Base-by-base conservation (phyloP, 2,329 filamentous ascomycete species). In the Thelonectria blattea region DNA sequence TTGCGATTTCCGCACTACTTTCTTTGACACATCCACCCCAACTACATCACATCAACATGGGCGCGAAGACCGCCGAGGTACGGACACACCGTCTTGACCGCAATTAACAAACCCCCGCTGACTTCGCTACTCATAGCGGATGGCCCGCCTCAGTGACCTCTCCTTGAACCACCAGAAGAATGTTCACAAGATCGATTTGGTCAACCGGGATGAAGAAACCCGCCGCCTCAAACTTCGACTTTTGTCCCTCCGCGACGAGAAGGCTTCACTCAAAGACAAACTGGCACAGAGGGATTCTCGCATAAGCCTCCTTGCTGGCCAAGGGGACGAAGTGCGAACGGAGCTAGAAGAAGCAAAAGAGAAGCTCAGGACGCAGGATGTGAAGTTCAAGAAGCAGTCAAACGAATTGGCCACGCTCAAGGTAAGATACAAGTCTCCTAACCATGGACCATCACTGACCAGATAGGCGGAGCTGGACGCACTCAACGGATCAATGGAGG, bases 231-330 rank as follows among this genome's bases (percentile, higher is more conserved):
- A 87, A 66, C 82, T 94, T 62, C 85, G 88, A 63, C 82, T 88
- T 56, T 78, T 93, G 55, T 76, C 93, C n/a, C 79, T 91, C n/a
- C 83, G 88, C 63, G 87, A 93, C 65, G 90, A 96, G 64, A 91
- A 89, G 64, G 85, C 88, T 49, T 82, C 85, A 10, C 76, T 97
- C 27, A 85, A 86, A 65, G 84, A 88, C 46, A 83, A 89, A 64
- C 74, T 93, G 17, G 76, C 80, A 4, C 78, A 85, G 41, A 84
- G 85, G 65, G 85, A 90, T 52, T 81, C 85, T 52, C 83, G 85
- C 45, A 83, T 89, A 52, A 84, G 85, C 30, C 66, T 75, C 10
- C 72, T 85, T 12, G 68, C 71, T 0, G 72, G 75, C 14, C 74
- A 79, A 55, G 74, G 76, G 58, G 77, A 81, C 10, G 74, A 77